Conservation (phyloP, 345 rosid species). For the Melaleuca alternifolia region DNA sequence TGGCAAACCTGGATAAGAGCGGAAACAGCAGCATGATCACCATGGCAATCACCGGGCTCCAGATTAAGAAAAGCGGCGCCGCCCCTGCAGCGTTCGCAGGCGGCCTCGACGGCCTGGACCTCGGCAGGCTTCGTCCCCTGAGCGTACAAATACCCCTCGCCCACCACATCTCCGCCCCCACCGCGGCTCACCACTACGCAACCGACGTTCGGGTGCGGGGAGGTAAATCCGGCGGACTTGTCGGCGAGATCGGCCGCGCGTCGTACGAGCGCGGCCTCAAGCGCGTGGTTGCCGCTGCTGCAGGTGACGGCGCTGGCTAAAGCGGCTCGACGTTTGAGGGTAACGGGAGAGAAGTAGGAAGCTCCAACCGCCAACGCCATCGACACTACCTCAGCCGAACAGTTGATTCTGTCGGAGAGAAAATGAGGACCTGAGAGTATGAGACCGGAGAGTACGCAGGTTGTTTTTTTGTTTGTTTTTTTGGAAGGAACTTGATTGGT, state of each 20-base stretch:
- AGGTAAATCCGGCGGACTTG: slow-evolving; percentile 67
- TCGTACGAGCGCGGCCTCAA: slow-evolving; percentile 41
- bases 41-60: slow-evolving; percentile 96
- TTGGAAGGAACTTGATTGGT: no score
- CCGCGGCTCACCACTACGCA: slow-evolving; percentile 50
- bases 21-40: slow-evolving; percentile 71
- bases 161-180: slow-evolving; percentile 39
- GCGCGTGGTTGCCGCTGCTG: slow-evolving; percentile 14
- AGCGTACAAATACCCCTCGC: slow-evolving; percentile 78
- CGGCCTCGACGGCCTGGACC: slow-evolving; percentile 61
- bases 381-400: background rate
- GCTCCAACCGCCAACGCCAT: background rate
- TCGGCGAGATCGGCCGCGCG: slow-evolving; percentile 70
- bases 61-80: slow-evolving; percentile 73
- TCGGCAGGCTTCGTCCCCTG: slow-evolving; percentile 89
- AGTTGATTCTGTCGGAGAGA: background rate
- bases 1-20: slow-evolving; percentile 71
- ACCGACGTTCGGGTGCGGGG: slow-evolving; percentile 94
- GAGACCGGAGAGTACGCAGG: background rate
- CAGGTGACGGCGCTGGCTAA: background rate
- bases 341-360: background rate
- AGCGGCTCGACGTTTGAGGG: background rate
- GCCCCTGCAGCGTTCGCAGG: slow-evolving; percentile 41
- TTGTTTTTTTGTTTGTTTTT: background rate
- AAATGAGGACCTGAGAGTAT: background rate